Evolutionary conservation across 768 basidiomycete species (phyloP), one percentile per base, ranked within the genome.

Genomic region (Tulasnella sp.): DNA sequence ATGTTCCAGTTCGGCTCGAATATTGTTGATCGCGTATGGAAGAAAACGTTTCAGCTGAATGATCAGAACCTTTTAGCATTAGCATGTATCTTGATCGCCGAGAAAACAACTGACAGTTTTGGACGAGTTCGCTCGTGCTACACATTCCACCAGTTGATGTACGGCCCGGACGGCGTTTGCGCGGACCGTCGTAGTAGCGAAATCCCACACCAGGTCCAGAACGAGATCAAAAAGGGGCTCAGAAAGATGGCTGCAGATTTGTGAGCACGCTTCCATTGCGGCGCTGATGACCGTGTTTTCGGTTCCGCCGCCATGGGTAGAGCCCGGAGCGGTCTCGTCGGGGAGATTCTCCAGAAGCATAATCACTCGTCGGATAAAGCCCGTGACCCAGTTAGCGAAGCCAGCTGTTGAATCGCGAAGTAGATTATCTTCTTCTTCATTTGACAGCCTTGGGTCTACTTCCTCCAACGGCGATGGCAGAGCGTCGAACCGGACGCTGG

Each of bases 301-400:
- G 9, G 71, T 63, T 16, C 39, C 62, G 3, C 71, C 71, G 16
- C 71, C 71, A 35, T 47, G 32, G 6, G 37, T 22, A 22, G 52
- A 52, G 2, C 52, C 71, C n/a, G 62, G 39, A 26, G 37, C 37
- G 32, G 19, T 34, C 80, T 96, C 95, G 78, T 98, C 95, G 0
- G 95, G 95, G 5, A 98, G 82, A 78, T 96, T 95, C 81, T 95
- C 92, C 77, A 90, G 95, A n/a, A 98, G 81, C 1, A 91, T 86
- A 67, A 94, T 83, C 67, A 94, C 87, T 12, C 92, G 87, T 19
- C 90, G 84, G 76, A 94, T 89, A 36, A 94, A 85, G 22, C 89
- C 87, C 0, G 85, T 85, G 16, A 93, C 88, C 92, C 92, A 94
- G 77, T 91, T 92, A 75, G 91, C 88, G 79, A 93, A 92, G 14